Conservation (phyloP, 305 asterid genomes). For the Lippia alba region DNA sequence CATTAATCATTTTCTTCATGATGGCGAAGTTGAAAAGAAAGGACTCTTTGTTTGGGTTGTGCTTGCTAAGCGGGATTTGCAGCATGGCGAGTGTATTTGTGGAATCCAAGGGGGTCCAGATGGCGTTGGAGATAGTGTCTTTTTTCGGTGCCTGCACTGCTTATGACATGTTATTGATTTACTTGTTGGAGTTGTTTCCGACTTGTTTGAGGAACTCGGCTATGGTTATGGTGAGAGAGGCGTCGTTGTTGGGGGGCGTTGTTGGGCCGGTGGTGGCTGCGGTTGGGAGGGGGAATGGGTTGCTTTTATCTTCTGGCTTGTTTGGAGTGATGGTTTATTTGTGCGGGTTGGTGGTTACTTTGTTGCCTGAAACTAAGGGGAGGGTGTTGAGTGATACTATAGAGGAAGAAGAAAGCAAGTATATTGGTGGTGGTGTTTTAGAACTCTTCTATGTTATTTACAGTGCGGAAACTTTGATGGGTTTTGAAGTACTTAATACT, state of each 20-base stretch:
- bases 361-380: slow-evolving; percentile 46
- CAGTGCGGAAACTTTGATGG: too few species aligned
- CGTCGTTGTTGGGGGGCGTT: slow-evolving; percentile 34
- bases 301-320: slow-evolving; percentile 36
- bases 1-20: slow-evolving; percentile 17
- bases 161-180: slow-evolving; percentile 26
- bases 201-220: slow-evolving; percentile 37
- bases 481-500: too few species aligned
- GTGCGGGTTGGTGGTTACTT: slow-evolving; percentile 41
- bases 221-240: slow-evolving; percentile 39
- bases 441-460: too few species aligned
- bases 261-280: slow-evolving; percentile 39
- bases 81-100: slow-evolving; percentile 32
- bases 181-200: not conserved
- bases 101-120: slow-evolving; percentile 9
- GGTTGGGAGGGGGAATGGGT: slow-evolving; percentile 23
- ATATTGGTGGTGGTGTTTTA: not conserved
- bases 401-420: slow-evolving; percentile 31
- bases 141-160: slow-evolving; percentile 38
- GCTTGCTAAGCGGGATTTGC: slow-evolving; percentile 42
- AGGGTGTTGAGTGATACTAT: slow-evolving; percentile 29
- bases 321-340: slow-evolving; percentile 41
- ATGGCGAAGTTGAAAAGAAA: slow-evolving; percentile 38
- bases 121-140: slow-evolving; percentile 35
- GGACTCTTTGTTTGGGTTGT: slow-evolving; percentile 35